Conservation (phyloP, 352 stramenopile genomes). For the Hyaloperonospora brassicae region DNA sequence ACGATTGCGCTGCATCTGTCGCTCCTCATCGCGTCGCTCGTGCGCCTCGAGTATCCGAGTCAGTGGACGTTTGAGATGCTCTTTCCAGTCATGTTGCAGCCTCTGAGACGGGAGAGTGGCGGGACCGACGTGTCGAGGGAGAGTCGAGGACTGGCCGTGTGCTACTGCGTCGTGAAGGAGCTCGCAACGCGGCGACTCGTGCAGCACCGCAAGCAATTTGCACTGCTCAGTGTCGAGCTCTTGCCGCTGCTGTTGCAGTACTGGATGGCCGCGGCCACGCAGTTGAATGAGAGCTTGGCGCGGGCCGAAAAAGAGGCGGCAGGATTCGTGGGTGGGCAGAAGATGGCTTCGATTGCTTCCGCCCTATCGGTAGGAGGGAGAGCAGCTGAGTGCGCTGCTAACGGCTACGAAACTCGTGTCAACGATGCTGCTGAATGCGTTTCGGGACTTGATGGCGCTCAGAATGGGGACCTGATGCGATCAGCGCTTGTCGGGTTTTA, state of each 20-base stretch:
- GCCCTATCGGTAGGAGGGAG: slow-evolving; percentile 9
- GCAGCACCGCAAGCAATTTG: slow-evolving; percentile 77
- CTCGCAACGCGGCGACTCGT: slow-evolving; percentile 67
- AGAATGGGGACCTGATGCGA: slow-evolving; percentile 50
- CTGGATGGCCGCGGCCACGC: slow-evolving; percentile 34
- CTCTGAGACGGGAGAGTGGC: slow-evolving; percentile 24
- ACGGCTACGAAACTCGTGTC: slow-evolving; percentile 61
- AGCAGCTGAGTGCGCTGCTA: slow-evolving; percentile 35
- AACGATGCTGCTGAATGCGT: slow-evolving; percentile 62
- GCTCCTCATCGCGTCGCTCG: slow-evolving; percentile 57
- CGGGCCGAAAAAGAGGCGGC: slow-evolving; percentile 14
- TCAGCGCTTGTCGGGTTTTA: slow-evolving; percentile 61
- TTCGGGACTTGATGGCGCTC: slow-evolving; percentile 48
- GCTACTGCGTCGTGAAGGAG: slow-evolving; percentile 76
- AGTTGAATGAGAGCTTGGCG: slow-evolving; percentile 29
- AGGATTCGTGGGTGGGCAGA: slow-evolving; percentile 1
- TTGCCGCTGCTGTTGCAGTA: slow-evolving; percentile 52
- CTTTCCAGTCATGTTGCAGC: slow-evolving; percentile 53
- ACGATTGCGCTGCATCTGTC: slow-evolving; percentile 54
- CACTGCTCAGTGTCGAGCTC: slow-evolving; percentile 55
- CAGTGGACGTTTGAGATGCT: slow-evolving; percentile 61
- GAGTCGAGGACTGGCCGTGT: slow-evolving; percentile 43
- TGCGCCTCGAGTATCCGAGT: slow-evolving; percentile 62
- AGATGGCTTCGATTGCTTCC: slow-evolving; percentile 9
- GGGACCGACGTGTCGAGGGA: slow-evolving; percentile 17